Evolutionary conservation across 805 yeast genomes (phyloP).

Genomic region (Ogataea wickerhamii): DNA sequence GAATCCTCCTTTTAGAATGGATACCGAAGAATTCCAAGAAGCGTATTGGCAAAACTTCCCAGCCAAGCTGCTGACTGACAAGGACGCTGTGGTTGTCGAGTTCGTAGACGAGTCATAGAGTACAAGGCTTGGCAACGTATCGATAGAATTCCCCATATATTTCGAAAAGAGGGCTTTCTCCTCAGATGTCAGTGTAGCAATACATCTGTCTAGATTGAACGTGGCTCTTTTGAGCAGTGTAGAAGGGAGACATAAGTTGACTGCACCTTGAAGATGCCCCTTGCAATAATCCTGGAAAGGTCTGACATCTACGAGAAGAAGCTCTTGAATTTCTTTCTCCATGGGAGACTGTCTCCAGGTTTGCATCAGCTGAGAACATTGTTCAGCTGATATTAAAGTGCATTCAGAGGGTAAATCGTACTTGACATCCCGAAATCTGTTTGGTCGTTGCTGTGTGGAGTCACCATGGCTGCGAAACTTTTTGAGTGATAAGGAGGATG

Average conservation of each 20-base stretch:
- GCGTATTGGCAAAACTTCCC: constrained; percentile 43
- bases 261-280: constrained; percentile 54
- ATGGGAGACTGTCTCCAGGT: constrained; percentile 18
- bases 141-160: constrained; percentile 29
- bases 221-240: constrained; percentile 75
- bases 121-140: constrained; percentile 40
- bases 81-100: constrained; percentile 31
- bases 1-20: constrained; percentile 42
- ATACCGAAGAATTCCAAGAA: constrained; percentile 39
- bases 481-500: constrained; percentile 9
- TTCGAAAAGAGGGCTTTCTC: constrained; percentile 44
- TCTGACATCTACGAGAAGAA: constrained; percentile 70
- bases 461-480: constrained; percentile 16
- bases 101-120: constrained; percentile 48
- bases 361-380: constrained; percentile 17
- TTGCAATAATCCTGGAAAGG: constrained; percentile 72
- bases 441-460: constrained; percentile 15
- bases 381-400: constrained; percentile 15
- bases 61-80: constrained; percentile 43
- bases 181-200: constrained; percentile 53
- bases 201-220: constrained; percentile 60
- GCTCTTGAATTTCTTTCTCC: constrained; percentile 7
- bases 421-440: constrained; percentile 23
- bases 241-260: constrained; percentile 85
- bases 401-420: constrained; percentile 23